Conservation (phyloP, 371 early-diverging fungal genomes). For the Dinochytrium kinnereticum region DNA sequence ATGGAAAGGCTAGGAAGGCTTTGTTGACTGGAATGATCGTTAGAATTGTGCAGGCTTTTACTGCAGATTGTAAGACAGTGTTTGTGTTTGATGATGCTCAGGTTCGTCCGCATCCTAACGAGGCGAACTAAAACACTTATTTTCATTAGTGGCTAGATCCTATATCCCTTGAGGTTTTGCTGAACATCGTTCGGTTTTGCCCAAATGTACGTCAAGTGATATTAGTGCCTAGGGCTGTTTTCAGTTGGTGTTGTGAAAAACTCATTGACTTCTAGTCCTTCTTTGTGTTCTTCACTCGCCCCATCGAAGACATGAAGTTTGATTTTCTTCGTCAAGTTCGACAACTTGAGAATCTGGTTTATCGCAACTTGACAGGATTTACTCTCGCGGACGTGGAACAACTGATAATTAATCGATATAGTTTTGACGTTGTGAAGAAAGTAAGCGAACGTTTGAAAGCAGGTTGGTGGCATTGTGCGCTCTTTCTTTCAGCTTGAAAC, state of each 20-base stretch:
- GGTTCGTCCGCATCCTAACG: constrained; percentile 6
- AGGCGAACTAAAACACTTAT: neutral
- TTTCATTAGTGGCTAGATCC: constrained; percentile 17
- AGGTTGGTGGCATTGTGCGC: too few relatives aligned
- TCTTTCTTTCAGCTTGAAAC: too few relatives aligned
- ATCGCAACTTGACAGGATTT: neutral
- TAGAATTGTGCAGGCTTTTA: constrained; percentile 23
- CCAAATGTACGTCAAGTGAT: neutral
- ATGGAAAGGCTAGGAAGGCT: constrained; percentile 14
- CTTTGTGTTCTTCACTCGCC: constrained; percentile 19
- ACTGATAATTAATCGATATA: neutral
- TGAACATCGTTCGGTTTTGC: neutral
- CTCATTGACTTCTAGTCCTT: neutral
- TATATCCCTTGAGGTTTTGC: neutral
- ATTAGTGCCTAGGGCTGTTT: neutral
- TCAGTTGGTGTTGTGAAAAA: too few relatives aligned
- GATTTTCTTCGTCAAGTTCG: neutral
- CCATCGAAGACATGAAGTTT: neutral
- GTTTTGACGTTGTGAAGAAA: neutral
- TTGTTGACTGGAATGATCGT: constrained; percentile 22
- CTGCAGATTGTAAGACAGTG: constrained; percentile 17
- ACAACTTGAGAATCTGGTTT: neutral
- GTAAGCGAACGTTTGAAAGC: neutral
- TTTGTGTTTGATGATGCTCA: constrained; percentile 36
- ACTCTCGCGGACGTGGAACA: constrained; percentile 3